Evolutionary conservation across 129 eudicot genomes (phyloP).

Genomic region (Escallonia herrerae): DNA sequence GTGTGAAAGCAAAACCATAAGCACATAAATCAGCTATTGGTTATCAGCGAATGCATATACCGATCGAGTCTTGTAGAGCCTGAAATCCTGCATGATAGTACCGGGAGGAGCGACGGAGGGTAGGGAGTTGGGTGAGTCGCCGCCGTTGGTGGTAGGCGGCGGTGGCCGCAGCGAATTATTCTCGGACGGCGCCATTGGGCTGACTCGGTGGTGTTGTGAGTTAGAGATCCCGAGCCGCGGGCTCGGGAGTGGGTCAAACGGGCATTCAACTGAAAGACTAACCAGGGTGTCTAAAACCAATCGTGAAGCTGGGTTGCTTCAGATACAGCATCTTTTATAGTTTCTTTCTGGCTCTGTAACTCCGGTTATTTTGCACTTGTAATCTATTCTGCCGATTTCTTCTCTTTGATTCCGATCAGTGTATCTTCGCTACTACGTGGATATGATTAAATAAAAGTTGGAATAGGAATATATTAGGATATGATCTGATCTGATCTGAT

Average conservation of each 20-base stretch:
- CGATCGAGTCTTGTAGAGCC: constrained; percentile 73
- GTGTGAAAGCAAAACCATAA: neutral
- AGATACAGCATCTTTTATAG: constrained; percentile 40
- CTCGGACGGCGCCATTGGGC: constrained; percentile 16
- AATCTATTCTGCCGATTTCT: too few relatives aligned
- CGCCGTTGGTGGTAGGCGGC: neutral
- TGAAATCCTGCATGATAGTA: constrained; percentile 53
- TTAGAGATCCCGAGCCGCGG: constrained; percentile 56
- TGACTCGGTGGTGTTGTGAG: neutral
- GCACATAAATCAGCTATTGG: neutral
- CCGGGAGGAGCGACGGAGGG: constrained; percentile 18
- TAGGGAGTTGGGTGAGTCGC: constrained; percentile 4
- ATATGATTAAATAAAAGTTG: too few relatives aligned
- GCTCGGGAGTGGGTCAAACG: constrained; percentile 54
- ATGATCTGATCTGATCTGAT: too few relatives aligned
- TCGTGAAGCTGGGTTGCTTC: constrained; percentile 48
- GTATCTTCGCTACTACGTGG: too few relatives aligned
- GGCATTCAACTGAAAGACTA: constrained; percentile 31
- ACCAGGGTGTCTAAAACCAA: neutral
- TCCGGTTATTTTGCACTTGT: too few relatives aligned
- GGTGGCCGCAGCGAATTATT: constrained; percentile 7
- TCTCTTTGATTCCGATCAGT: too few relatives aligned
- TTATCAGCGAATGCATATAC: constrained; percentile 18
- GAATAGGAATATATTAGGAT: too few relatives aligned
- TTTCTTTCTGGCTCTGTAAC: too few relatives aligned